Percentiles rank a stretch among this genome's conserved stretches.
Evolutionary conservation across 2,329 filamentous ascomycete species (phyloP).

Genomic region (Trichoderma cornu-damae): DNA sequence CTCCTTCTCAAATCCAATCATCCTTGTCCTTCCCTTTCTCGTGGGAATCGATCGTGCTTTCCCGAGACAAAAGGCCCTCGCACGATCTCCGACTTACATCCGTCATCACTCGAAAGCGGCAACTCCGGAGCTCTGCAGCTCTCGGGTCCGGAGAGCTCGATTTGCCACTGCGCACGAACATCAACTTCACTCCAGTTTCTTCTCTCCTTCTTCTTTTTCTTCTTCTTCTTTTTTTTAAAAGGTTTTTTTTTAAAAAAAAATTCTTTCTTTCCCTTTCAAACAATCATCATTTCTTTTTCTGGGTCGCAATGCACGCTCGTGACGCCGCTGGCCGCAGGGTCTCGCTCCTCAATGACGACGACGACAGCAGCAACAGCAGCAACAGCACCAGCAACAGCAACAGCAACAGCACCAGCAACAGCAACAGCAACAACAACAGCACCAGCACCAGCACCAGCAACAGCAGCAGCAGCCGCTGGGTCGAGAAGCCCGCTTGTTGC

Average conservation of each 20-base stretch:
- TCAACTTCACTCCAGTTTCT: background rate
- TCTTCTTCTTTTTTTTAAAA: too few relatives aligned
- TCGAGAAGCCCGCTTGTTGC: constrained; percentile 23
- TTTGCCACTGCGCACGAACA: background rate
- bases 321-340: constrained; percentile 54
- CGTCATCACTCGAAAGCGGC: background rate
- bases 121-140: background rate
- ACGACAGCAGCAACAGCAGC: constrained; percentile 41
- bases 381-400: too few relatives aligned
- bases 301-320: constrained; percentile 48
- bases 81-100: too few relatives aligned
- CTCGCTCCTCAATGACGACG: constrained; percentile 59
- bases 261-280: background rate
- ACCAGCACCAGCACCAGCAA: too few relatives aligned
- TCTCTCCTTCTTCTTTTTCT: background rate
- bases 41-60: background rate
- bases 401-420: too few relatives aligned
- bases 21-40: background rate
- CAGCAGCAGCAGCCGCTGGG: constrained; percentile 37
- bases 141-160: background rate
- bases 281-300: background rate
- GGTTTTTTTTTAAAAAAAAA: too few relatives aligned
- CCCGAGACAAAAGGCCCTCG: background rate
- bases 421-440: too few relatives aligned
- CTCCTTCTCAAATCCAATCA: too few relatives aligned